Evolutionary conservation across 305 asterid species (phyloP).

Genomic region (Solanum hybrid): DNA sequence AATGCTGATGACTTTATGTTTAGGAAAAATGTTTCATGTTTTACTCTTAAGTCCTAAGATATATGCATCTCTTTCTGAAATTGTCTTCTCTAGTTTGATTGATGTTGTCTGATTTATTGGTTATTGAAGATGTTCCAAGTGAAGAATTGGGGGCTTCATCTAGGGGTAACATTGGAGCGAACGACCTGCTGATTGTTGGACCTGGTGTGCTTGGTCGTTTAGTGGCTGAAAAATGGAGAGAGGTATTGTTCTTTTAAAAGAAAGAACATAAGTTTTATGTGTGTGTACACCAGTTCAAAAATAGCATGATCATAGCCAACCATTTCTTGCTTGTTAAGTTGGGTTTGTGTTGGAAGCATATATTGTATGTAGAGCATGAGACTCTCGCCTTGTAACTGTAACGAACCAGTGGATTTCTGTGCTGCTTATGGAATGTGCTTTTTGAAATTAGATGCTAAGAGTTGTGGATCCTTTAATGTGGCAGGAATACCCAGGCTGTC

Average conservation of each 20-base stretch:
- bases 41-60: neutral
- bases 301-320: neutral
- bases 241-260: slow-evolving; percentile 31
- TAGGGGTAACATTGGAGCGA: slow-evolving; percentile 41
- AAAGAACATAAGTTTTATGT: neutral
- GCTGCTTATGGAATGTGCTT: neutral
- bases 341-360: neutral
- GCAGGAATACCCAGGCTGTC: slow-evolving; percentile 77
- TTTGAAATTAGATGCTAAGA: neutral
- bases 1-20: neutral
- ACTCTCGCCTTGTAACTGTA: neutral
- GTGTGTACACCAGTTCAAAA: neutral
- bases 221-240: slow-evolving; percentile 83
- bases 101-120: neutral
- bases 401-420: neutral
- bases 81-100: neutral
- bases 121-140: slow-evolving; percentile 37
- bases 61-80: neutral
- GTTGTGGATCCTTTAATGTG: neutral
- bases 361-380: neutral
- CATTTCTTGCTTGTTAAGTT: neutral
- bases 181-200: slow-evolving; percentile 85
- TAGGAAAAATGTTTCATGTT: neutral
- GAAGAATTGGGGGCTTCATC: slow-evolving; percentile 42
- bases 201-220: slow-evolving; percentile 94